A percentile compares a stretch with the other conserved stretches of the same genome.
Conservation (phyloP, 345 rosid species). For the Reutealis trisperma region DNA sequence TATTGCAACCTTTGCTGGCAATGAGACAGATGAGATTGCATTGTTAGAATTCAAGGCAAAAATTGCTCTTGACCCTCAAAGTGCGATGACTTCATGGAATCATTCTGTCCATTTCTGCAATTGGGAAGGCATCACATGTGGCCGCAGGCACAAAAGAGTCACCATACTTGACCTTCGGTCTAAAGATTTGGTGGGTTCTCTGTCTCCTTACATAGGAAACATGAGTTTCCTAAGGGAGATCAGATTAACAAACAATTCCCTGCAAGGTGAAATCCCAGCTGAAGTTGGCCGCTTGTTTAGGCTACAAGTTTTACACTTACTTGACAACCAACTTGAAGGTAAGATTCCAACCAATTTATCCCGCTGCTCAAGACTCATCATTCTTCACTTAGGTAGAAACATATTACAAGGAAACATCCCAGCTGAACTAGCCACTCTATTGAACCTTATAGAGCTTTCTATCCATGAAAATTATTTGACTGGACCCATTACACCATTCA, state of each 20-base stretch:
- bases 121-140: not conserved
- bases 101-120: slow-evolving; percentile 3
- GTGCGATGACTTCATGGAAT: not conserved
- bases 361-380: not conserved
- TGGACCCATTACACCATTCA: slow-evolving; percentile 19
- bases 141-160: not conserved
- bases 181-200: slow-evolving; percentile 3
- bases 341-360: slow-evolving; percentile 20
- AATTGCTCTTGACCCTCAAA: not conserved
- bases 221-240: slow-evolving; percentile 1
- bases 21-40: not conserved
- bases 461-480: not conserved
- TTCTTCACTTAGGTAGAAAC: not conserved
- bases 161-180: not conserved
- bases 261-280: slow-evolving; percentile 18
- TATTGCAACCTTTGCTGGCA: not conserved
- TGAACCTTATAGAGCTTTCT: not conserved
- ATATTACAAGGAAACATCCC: slow-evolving; percentile 30
- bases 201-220: slow-evolving; percentile 7
- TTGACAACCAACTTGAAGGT: slow-evolving; percentile 10
- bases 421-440: not conserved
- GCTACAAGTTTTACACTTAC: not conserved
- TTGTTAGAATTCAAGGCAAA: not conserved
- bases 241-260: not conserved
- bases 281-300: slow-evolving; percentile 12